Evolutionary conservation across 768 basidiomycete genomes (phyloP), one percentile per base, ranked within the genome.

Genomic region (Crucibulum laeve): DNA sequence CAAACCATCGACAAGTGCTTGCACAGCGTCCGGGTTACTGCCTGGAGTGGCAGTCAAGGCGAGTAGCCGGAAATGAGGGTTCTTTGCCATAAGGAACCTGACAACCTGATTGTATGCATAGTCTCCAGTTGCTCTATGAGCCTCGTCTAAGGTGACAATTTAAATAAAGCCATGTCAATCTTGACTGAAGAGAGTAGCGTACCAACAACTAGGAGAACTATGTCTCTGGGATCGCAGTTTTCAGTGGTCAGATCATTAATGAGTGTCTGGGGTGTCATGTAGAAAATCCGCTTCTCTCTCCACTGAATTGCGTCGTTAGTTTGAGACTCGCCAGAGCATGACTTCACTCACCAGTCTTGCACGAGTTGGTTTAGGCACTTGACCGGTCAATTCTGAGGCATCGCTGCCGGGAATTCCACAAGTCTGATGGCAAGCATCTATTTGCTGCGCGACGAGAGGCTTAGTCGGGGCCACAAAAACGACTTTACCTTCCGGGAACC

Each of bases 1-100:
- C 8, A 99, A 68, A 14, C 84, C 82, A 58, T 98, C 91, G n/a
- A 98, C 79, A 25, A 99, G 80, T 4, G 65, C 69, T 62, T 99
- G 96, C 2, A 98, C 84, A n/a, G 83, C 82, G 25, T 92, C 89
- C 1, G 85, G 80, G 34, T 77, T 87, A 49, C 82, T 70, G 33
- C 93, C 95, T 10, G 96, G 96, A 5, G 96, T 99, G 2, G 96
- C 96, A 4, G 92, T 98, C 17, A 99, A 74, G 1, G 96, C 96
- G 17, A 99, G 70, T 6, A 98, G 71, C 13, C 96, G 83, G 57
- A 95, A 94, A 62, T 93, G 79, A 0, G 92, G 92, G 54, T 98
- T 97, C 64, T 89, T 91, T 1, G 90, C 82, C 85, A 93, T 96
- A 53, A 99, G 73, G 53, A 75, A 91, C 5, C 93, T 85, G 28